Evolutionary conservation across 1,284 basidiomycete genomes (phyloP).

Genomic region (Blastosporella zonata): DNA sequence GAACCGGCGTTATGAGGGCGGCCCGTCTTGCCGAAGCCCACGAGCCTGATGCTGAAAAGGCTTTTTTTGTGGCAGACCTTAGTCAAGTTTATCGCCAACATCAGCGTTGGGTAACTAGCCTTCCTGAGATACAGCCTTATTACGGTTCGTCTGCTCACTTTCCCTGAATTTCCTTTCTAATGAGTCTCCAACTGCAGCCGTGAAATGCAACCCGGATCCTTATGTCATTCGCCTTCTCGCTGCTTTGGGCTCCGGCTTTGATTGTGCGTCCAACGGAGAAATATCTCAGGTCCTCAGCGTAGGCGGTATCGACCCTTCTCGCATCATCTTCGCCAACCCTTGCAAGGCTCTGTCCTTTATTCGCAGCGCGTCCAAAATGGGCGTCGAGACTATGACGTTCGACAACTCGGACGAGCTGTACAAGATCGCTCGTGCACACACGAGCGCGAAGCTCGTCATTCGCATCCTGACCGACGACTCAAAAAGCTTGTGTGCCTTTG

Average conservation of each 20-base stretch:
- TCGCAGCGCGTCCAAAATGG: slow-evolving; percentile 74
- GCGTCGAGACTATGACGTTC: slow-evolving; percentile 95
- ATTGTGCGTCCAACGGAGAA: slow-evolving; percentile 97
- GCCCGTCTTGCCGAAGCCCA: slow-evolving; percentile 47
- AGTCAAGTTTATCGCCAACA: slow-evolving; percentile 87
- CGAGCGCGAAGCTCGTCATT: slow-evolving; percentile 83
- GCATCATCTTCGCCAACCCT: slow-evolving; percentile 98
- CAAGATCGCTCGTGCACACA: slow-evolving; percentile 87
- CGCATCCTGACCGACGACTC: slow-evolving; percentile 98
- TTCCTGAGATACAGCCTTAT: slow-evolving; percentile 90
- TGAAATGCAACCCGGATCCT: slow-evolving; percentile 98
- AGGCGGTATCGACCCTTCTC: slow-evolving; percentile 66
- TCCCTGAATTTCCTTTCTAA: slow-evolving; percentile 16
- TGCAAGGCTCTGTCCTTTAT: slow-evolving; percentile 97
- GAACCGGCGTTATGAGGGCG: slow-evolving; percentile 69
- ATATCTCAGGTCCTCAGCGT: slow-evolving; percentile 81
- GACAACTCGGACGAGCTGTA: slow-evolving; percentile 98
- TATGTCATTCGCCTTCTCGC: slow-evolving; percentile 90
- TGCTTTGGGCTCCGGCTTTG: slow-evolving; percentile 89
- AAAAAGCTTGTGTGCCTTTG: slow-evolving; percentile 90
- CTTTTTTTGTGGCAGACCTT: slow-evolving; percentile 96
- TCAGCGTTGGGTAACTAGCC: slow-evolving; percentile 75
- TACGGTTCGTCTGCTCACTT: slow-evolving; percentile 59
- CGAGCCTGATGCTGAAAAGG: slow-evolving; percentile 80
- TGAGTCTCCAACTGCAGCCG: slow-evolving; percentile 48